Evolutionary conservation across 2,329 filamentous ascomycete genomes (phyloP).

Genomic region (Microascus cirrosus): DNA sequence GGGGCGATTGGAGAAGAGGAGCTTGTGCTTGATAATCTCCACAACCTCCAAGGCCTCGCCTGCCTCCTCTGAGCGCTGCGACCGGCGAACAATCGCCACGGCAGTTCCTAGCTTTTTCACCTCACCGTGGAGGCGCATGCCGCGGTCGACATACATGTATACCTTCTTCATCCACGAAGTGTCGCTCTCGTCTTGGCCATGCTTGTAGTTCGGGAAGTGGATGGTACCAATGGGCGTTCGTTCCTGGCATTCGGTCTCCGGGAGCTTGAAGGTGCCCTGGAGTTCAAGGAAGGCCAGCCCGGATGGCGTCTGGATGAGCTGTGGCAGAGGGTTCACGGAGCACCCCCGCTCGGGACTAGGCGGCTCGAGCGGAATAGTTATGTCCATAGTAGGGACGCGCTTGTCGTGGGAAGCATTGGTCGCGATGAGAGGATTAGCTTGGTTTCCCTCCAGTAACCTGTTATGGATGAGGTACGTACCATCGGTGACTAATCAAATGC

Average conservation of each 20-base stretch:
- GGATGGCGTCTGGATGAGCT: slow-evolving; percentile 77
- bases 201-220: slow-evolving; percentile 65
- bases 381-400: background rate
- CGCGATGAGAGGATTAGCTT: background rate
- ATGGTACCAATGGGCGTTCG: slow-evolving; percentile 56
- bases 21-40: slow-evolving; percentile 78
- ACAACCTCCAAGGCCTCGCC: slow-evolving; percentile 62
- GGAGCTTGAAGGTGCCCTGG: slow-evolving; percentile 51
- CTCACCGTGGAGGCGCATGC: slow-evolving; percentile 83
- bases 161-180: slow-evolving; percentile 83
- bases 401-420: background rate
- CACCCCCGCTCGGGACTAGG: slow-evolving; percentile 11
- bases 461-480: background rate
- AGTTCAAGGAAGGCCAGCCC: slow-evolving; percentile 86
- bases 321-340: slow-evolving; percentile 52
- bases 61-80: slow-evolving; percentile 21
- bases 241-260: slow-evolving; percentile 11
- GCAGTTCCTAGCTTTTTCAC: slow-evolving; percentile 76
- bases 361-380: slow-evolving; percentile 26
- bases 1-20: slow-evolving; percentile 73
- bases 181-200: slow-evolving; percentile 36
- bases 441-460: background rate
- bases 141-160: slow-evolving; percentile 76
- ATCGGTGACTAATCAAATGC: background rate
- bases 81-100: slow-evolving; percentile 62